Evolutionary conservation across 1,284 basidiomycete species (phyloP), one percentile per base, ranked within the genome.

Genomic region (Phylloboletellus chloephorus): DNA sequence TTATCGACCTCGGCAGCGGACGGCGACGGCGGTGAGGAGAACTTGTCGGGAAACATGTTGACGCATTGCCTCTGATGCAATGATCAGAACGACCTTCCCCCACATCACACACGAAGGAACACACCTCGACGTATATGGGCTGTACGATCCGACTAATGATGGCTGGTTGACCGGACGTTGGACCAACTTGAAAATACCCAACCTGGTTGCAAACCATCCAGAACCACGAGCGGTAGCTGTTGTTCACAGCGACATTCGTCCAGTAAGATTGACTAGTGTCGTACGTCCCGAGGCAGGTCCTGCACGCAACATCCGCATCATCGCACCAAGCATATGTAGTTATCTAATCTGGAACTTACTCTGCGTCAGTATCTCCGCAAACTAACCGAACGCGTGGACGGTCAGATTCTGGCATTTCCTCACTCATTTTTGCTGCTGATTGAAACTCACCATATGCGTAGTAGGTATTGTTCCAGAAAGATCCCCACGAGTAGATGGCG

Each of bases 121-220:
- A 20, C 46, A 78, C 80, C 62, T 82, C 63, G 36, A 74, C 72
- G 47, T 79, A 80, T 4, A 52, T 31, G 3, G 79, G 78, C 45
- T 78, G 71, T n/a, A 82, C 57, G 10, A 83, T 68, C 7, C 79
- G 69, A 5, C 76, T 72, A 7, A 81, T 78, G 36, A 85, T 58
- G 9, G 74, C 67, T 0, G 79, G 76, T 15, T 65, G 53, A 17
- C 57, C 64, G 0, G 30, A n/a, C 0, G 82, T 82, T 5, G 82
- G 75, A 11, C 76, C 72, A 20, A 75, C 77, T 60, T 78, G 78
- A 43, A 76, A 69, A 54, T 64, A 82, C 22, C 82, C 83, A 4
- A 86, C 68, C 64, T 83, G 71, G 52, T 79, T 84, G 56, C 82
- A 86, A 2, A 67, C 60, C 31, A 73, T 61, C 73, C 73, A 76